Percentiles rank a stretch among this genome's conserved stretches.
phyloP scores from a whole-genome alignment of 2,329 filamentous ascomycete genomes.

The Fonsecaea multimorphosa region DNA sequence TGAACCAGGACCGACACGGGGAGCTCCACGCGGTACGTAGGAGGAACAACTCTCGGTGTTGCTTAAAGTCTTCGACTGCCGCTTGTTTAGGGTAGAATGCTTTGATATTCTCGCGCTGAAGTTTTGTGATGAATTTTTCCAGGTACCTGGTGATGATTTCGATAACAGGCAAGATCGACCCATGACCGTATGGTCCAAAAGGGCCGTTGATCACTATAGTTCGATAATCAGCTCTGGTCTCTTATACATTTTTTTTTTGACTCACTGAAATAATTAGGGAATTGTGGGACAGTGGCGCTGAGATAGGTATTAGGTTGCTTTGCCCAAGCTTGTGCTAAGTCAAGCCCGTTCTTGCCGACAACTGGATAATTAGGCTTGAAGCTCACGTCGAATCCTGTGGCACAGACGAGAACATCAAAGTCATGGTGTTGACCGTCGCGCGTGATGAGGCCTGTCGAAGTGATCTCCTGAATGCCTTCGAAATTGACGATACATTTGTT shows the following conservation, averaged over 20 bases:
- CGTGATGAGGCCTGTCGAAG: conserved; percentile 37
- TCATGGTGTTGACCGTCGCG: conserved; percentile 43
- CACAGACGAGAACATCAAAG: conserved; percentile 46
- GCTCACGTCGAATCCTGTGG: conserved; percentile 40
- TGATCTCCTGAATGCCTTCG: conserved; percentile 13
- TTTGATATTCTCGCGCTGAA: conserved; percentile 56
- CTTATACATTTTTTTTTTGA: too few species aligned
- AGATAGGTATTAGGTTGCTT: conserved; percentile 44
- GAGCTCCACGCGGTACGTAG: conserved; percentile 37
- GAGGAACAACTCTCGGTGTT: conserved; percentile 55
- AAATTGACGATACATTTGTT: conserved; percentile 45
- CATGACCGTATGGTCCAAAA: conserved; percentile 42
- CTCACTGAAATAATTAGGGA: conserved; percentile 44
- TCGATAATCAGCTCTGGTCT: not conserved
- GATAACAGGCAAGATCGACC: conserved; percentile 32
- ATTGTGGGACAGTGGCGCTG: conserved; percentile 42
- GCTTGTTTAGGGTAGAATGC: conserved; percentile 50
- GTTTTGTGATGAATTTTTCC: conserved; percentile 57
- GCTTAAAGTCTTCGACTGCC: conserved; percentile 54
- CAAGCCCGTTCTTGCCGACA: conserved; percentile 41
- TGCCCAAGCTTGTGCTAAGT: conserved; percentile 40
- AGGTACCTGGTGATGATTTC: conserved; percentile 35
- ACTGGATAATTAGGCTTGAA: conserved; percentile 45
- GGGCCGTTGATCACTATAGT: conserved; percentile 41
- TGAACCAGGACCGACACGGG: conserved; percentile 60